Percentiles rank a stretch among this genome's conserved stretches.
Conservation (phyloP, 148 eudicot species). For the Heliamphora exappendiculata region DNA sequence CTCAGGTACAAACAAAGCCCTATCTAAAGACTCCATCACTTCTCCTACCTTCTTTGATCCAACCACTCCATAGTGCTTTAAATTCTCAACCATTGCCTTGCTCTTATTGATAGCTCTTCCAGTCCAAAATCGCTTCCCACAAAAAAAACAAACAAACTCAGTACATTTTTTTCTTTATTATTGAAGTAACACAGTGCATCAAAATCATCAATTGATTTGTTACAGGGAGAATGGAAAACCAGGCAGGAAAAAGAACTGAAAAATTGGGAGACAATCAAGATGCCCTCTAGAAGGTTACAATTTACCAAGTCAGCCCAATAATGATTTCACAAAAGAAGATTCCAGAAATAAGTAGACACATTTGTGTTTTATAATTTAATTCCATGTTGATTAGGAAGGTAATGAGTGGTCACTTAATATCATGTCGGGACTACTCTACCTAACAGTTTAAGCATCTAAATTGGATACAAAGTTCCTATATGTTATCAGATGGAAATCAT, state of each 20-base stretch:
- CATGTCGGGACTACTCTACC: too few species aligned
- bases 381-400: too few species aligned
- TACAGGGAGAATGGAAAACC: background rate
- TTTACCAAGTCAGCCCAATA: background rate
- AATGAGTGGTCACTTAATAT: too few species aligned
- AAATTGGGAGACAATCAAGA: too few species aligned
- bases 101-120: slow-evolving; percentile 44
- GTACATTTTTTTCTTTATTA: background rate
- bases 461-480: too few species aligned
- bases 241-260: background rate
- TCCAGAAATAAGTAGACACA: too few species aligned
- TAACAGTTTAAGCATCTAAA: too few species aligned
- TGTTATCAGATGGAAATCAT: too few species aligned
- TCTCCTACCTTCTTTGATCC: slow-evolving; percentile 63
- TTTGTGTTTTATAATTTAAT: too few species aligned
- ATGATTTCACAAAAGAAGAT: too few species aligned
- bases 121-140: slow-evolving; percentile 55
- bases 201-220: background rate
- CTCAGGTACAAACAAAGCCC: slow-evolving; percentile 84
- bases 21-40: slow-evolving; percentile 82
- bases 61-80: slow-evolving; percentile 59
- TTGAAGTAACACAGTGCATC: background rate
- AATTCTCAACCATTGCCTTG: slow-evolving; percentile 56
- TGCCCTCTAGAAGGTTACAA: background rate
- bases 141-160: slow-evolving; percentile 13